Conservation (phyloP, 2,329 filamentous ascomycete genomes). For the Monosporascus sp. region DNA sequence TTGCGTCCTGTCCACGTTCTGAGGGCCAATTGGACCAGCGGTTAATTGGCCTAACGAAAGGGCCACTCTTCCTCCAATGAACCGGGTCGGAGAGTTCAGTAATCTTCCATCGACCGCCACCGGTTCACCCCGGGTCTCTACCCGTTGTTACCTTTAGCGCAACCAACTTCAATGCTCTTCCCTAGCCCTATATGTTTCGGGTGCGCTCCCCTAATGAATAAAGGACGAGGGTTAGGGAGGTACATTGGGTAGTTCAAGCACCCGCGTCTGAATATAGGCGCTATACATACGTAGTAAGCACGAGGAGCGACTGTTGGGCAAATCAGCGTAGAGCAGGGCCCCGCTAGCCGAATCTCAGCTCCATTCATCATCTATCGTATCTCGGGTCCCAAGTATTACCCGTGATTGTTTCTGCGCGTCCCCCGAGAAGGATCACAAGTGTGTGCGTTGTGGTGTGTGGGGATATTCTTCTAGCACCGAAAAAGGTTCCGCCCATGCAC, state of each 20-base stretch:
- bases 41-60: not conserved
- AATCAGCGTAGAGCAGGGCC: not conserved
- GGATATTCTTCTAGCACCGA: constrained; percentile 22
- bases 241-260: not conserved
- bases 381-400: not conserved
- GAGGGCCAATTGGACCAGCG: not conserved
- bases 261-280: not conserved
- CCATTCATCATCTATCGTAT: not conserved
- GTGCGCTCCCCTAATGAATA: not conserved
- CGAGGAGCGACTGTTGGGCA: not conserved
- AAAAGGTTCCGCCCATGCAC: constrained; percentile 34
- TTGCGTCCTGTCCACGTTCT: constrained; percentile 1
- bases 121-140: not conserved
- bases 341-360: not conserved
- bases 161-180: not conserved
- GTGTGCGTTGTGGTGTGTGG: constrained; percentile 1
- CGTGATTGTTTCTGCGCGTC: not conserved
- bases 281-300: not conserved
- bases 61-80: not conserved
- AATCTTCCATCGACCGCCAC: not conserved
- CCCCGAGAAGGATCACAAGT: not conserved
- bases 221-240: not conserved
- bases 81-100: not conserved
- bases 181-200: not conserved
- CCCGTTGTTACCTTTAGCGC: not conserved